Evolutionary conservation across 768 basidiomycete species (phyloP), one percentile per base, ranked within the genome.

Genomic region (Lactarius sp.): DNA sequence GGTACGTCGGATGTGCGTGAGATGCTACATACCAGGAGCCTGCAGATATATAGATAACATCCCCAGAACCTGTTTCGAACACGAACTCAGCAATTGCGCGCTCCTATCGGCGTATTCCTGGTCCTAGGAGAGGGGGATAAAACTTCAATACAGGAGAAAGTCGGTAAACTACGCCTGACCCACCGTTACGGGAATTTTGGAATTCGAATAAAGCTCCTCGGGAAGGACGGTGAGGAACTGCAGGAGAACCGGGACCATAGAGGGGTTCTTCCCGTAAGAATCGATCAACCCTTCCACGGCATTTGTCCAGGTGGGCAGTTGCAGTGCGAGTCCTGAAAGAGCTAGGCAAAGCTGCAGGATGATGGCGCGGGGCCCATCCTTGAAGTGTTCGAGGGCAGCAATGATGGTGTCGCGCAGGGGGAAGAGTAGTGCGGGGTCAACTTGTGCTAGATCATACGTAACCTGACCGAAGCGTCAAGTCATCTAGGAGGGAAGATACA

Each of bases 181-280:
- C 69, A 96, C 95, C 55, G 91, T 88, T 47, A 97, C 76, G 0
- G 93, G 92, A 69, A 98, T 92, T 77, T 83, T 89, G 12, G 87
- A 83, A 74, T 98, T 98, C 53, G 82, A 81, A 56, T 80, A 81
- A 47, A 92, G 72, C 76, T 98, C 97, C 74, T 98, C 95, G 7
- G 96, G 95, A 36, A 98, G 80, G 27, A 94, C 77, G 2, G 91
- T 90, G 71, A 99, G 73, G 75, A 98, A 98, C 72, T 95, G 88
- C 61, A 99, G 75, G 65, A 99, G 74, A 5, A 86, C 84, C 0
- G 88, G 86, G 4, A 98, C 97, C 20, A 86, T 93, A 8, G 78
- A 80, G 8, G 94, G 91, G 74, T 91, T 89, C 67, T 82, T 81
- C 50, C 95, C 97, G 75, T 95, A 94, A 20, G 79, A 78, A 50